phyloP scores from a whole-genome alignment of 2,329 filamentous ascomycete genomes.

The Nothophoma quercina region DNA sequence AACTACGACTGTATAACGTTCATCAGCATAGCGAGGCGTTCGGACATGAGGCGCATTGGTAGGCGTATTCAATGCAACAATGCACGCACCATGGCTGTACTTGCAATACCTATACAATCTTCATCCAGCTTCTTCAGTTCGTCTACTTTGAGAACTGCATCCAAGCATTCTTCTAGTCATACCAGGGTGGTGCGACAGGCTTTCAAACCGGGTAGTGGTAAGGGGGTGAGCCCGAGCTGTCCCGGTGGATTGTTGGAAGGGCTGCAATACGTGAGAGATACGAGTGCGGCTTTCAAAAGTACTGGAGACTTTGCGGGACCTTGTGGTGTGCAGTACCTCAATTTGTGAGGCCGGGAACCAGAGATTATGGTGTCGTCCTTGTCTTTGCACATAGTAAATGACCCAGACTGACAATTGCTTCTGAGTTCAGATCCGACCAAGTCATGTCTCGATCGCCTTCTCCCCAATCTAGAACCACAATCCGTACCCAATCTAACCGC shows the following conservation, averaged over 20 bases:
- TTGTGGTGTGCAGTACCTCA: conserved; percentile 5
- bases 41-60: background rate
- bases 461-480: no score
- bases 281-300: conserved; percentile 1
- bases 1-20: background rate
- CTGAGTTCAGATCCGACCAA: no score
- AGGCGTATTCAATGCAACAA: background rate
- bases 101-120: no score
- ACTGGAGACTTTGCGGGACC: conserved; percentile 2
- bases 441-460: no score
- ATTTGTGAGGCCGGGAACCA: background rate
- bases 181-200: conserved; percentile 3
- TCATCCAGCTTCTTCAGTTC: no score
- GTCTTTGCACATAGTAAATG: no score
- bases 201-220: background rate
- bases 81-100: background rate
- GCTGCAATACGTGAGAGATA: background rate
- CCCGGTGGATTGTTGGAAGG: background rate
- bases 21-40: conserved; percentile 11
- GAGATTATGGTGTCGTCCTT: no score
- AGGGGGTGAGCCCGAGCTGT: background rate
- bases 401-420: conserved; percentile 32
- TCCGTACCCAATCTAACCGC: no score
- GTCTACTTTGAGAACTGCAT: conserved; percentile 5
- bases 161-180: conserved; percentile 2